Conservation (phyloP, 805 yeast species). For the Candida golubevii region DNA sequence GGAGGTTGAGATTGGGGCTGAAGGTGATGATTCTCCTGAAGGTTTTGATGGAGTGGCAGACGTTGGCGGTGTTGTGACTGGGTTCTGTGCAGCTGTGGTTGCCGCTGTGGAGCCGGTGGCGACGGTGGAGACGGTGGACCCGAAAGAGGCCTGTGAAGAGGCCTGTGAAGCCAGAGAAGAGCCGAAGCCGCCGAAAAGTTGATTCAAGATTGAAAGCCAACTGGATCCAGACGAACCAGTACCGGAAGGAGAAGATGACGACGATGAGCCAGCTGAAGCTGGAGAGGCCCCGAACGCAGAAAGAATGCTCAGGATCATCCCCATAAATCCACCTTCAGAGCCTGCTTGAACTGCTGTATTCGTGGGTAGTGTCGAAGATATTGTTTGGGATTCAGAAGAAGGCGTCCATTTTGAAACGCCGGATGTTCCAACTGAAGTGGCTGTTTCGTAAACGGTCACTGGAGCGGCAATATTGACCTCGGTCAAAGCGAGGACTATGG, state of each 20-base stretch:
- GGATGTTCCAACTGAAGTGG: conserved; percentile 10
- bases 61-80: not conserved
- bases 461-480: conserved; percentile 11
- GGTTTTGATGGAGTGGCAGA: not conserved
- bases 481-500: not conserved
- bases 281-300: not conserved
- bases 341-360: conserved; percentile 4
- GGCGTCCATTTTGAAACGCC: not conserved
- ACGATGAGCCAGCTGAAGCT: not conserved
- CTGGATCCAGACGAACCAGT: not conserved
- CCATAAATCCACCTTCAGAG: conserved; percentile 1
- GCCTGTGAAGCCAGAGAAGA: not conserved
- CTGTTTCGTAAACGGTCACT: conserved; percentile 10
- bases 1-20: not conserved
- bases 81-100: not conserved
- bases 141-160: not conserved
- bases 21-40: not conserved
- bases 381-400: not conserved
- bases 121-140: not conserved
- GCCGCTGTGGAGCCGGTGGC: not conserved
- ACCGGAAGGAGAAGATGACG: not conserved
- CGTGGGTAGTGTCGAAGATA: conserved; percentile 8
- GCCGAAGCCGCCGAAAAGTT: conserved; percentile 2
- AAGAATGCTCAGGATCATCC: conserved; percentile 1
- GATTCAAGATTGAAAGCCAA: conserved; percentile 6